Percentiles rank a stretch among this genome's conserved stretches.
Evolutionary conservation across 495 filamentous ascomycete species (phyloP).

Genomic region (Penicillium subrubescens): DNA sequence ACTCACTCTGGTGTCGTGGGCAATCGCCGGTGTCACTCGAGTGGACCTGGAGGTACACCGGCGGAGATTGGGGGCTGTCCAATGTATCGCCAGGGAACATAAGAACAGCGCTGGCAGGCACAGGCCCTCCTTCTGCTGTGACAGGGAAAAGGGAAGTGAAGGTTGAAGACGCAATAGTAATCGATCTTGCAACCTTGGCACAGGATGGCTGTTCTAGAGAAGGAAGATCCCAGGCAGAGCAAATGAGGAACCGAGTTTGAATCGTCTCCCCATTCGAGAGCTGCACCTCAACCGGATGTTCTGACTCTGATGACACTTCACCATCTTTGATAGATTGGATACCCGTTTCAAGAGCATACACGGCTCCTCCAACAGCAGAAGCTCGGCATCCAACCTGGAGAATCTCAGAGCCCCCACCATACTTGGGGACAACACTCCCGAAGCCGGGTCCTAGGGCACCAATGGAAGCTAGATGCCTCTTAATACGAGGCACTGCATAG

Average conservation of each 20-base stretch:
- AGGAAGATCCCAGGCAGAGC: conserved; percentile 46
- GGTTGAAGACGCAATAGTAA: conserved; percentile 70
- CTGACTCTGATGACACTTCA: conserved; percentile 21
- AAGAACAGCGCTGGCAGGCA: conserved; percentile 73
- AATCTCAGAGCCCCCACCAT: conserved; percentile 91
- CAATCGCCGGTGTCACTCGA: conserved; percentile 90
- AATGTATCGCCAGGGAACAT: conserved; percentile 64
- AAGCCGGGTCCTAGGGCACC: conserved; percentile 86
- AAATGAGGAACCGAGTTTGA: conserved; percentile 58
- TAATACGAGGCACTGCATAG: conserved; percentile 67
- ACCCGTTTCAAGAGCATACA: conserved; percentile 81
- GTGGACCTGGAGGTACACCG: conserved; percentile 76
- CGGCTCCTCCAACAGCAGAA: conserved; percentile 85
- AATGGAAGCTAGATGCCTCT: conserved; percentile 82
- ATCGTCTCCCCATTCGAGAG: conserved; percentile 65
- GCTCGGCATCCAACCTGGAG: conserved; percentile 91
- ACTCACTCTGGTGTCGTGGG: conserved; percentile 84
- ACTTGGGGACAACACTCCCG: conserved; percentile 82
- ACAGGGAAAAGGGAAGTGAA: conserved; percentile 68
- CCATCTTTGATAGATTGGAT: conserved; percentile 44
- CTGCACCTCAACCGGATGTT: conserved; percentile 43
- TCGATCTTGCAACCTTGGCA: conserved; percentile 42
- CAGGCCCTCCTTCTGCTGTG: conserved; percentile 70
- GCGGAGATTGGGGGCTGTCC: conserved; percentile 39
- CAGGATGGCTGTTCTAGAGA: conserved; percentile 12